These are phyloP conservation scores for Annona squamosa DNA, from an alignment of 164 flowering plant genomes.

Conservation along the genomic window DNA sequence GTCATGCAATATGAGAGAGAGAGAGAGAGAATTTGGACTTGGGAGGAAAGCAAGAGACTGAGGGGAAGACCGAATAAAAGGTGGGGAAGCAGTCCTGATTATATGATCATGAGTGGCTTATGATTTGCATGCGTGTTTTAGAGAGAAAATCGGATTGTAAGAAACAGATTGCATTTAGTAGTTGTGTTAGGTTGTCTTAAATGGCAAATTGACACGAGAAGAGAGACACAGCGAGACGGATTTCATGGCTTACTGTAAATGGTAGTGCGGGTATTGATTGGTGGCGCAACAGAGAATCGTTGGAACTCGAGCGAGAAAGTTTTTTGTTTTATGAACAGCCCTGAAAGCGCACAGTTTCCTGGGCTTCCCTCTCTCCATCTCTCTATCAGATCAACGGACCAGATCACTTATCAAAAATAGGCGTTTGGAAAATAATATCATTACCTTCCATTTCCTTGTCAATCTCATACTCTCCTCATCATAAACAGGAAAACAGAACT, in stretches of 20 bases:
- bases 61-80: conserved; percentile 8
- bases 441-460: too few relatives aligned
- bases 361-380: background rate
- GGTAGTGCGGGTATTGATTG: conserved; percentile 15
- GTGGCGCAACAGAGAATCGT: conserved; percentile 28
- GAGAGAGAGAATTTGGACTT: background rate
- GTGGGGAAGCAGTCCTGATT: conserved; percentile 26
- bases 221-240: conserved; percentile 8
- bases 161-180: conserved; percentile 1
- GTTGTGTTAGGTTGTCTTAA: background rate
- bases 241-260: background rate
- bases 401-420: background rate
- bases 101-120: conserved; percentile 67
- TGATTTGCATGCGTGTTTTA: conserved; percentile 53
- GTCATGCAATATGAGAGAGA: conserved; percentile 15
- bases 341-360: background rate
- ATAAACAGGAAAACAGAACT: too few relatives aligned
- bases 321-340: background rate
- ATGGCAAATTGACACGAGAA: conserved; percentile 1
- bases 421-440: background rate
- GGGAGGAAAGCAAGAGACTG: conserved; percentile 2
- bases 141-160: background rate
- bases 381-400: background rate
- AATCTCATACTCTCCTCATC: too few relatives aligned
- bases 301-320: conserved; percentile 41